Base-by-base conservation (phyloP, 2,329 filamentous ascomycete genomes). In the Arthrobotrys conoides region DNA sequence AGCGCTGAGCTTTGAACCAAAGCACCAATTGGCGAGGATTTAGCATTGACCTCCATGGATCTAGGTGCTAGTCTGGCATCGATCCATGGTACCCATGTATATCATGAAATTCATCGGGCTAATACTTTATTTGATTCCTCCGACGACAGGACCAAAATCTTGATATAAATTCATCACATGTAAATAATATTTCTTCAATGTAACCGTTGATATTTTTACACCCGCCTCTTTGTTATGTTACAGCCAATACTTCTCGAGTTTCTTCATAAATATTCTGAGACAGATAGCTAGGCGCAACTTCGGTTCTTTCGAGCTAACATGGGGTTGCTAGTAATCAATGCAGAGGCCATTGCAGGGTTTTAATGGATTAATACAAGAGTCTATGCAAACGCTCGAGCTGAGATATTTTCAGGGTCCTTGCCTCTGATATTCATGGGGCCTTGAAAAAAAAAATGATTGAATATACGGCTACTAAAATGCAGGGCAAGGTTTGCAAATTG, bases 361-460 rank as follows among this genome's bases (percentile, higher is more conserved):
- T 9, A 46, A 44, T 68, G 65, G 65, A 5, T 24, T 16, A 30
- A 41, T 20, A 44, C 27, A 66, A 53, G 9, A 53, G 33, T 30
- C 33, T 64, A 33, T 64, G 36, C 24, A 16, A 30, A 64, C 33
- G 65, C 48, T 57, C 65, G 49, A 68, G 36, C 65, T 68, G 65
- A 68, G 65, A 68, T 68, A 68, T 68, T 68, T 68, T 64, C 53
- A 59, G 53, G 53, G 53, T 41, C 27, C 33, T 41, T 4, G 22
- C 24, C 51, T 18, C 10, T 18, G 51, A 18, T 55, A 1, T 55
- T 55, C 48, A 55, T 30, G 51, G 51, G 27, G 3, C 27, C 22
- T 30, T 27, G 20, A 10, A 24, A 6, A 18, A 27, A 51, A 30
- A 5, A 57, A 0, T n/a, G 5, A 59, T 22, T 59, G 30, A 38